These are phyloP conservation scores for Metschnikowia chrysomelidarum DNA, from an alignment of 805 yeast genomes.

Conservation along the genomic window DNA sequence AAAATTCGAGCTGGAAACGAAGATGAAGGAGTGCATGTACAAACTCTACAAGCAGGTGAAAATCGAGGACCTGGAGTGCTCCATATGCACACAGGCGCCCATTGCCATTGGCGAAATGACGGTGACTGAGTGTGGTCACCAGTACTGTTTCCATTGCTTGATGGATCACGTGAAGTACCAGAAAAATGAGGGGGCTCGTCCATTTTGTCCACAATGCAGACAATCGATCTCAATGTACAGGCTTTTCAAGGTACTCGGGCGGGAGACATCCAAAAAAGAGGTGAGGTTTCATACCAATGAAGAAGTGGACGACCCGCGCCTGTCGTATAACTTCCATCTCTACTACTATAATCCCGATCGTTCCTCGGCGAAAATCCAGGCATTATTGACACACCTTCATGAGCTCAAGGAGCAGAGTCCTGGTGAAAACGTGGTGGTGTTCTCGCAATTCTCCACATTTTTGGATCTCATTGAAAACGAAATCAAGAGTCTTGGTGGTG, in stretches of 20 bases:
- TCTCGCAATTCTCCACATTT: slow-evolving; percentile 86
- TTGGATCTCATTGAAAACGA: slow-evolving; percentile 72
- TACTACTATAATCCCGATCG: slow-evolving; percentile 48
- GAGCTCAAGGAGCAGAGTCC: slow-evolving; percentile 53
- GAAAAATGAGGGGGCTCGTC: slow-evolving; percentile 38
- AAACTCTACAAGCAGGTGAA: slow-evolving; percentile 28
- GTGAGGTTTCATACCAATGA: slow-evolving; percentile 30
- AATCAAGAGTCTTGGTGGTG: slow-evolving; percentile 34
- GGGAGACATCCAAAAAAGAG: slow-evolving; percentile 24
- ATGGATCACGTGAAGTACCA: slow-evolving; percentile 75
- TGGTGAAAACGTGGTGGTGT: slow-evolving; percentile 77
- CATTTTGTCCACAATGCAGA: slow-evolving; percentile 80
- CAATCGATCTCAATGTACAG: slow-evolving; percentile 47
- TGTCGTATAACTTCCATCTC: slow-evolving; percentile 29
- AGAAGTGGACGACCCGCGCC: slow-evolving; percentile 21
- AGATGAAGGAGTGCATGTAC: slow-evolving; percentile 24
- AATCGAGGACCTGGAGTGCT: slow-evolving; percentile 62
- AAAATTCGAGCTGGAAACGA: slow-evolving; percentile 23
- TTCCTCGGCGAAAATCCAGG: slow-evolving; percentile 71
- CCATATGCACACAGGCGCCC: slow-evolving; percentile 76
- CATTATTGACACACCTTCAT: slow-evolving; percentile 59
- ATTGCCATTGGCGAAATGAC: slow-evolving; percentile 52
- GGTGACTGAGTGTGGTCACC: slow-evolving; percentile 77
- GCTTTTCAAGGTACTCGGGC: slow-evolving; percentile 43
- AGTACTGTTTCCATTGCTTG: slow-evolving; percentile 72